Evolutionary conservation across 768 basidiomycete genomes (phyloP), one percentile per base, ranked within the genome.

Genomic region (Stropharia rugosoannulata): DNA sequence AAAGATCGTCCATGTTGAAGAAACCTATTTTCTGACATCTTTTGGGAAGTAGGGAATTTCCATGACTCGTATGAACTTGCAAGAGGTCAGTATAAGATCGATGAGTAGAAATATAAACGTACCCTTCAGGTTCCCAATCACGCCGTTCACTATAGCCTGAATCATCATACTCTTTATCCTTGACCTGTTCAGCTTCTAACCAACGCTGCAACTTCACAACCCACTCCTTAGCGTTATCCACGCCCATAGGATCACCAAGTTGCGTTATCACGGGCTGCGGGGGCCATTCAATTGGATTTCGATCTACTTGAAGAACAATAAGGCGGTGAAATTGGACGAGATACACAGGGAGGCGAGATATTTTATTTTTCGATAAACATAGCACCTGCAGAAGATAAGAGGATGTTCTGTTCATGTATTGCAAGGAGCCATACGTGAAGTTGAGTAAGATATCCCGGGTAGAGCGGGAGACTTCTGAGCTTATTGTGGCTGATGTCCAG

Each of bases 221-320:
- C 88, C 93, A 94, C 41, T 84, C 80, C 66, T 80, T 81, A 77
- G 86, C 82, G 15, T 75, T 75, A 48, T 82, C 77, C 32, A 75
- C 69, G 55, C 80, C 77, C 45, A 80, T 73, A 15, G 68, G 59
- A 25, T 78, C 75, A 42, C 67, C 72, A 10, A 72, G 67, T 15
- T 68, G 64, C 42, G 80, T 79, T 66, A 87, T 66, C 12, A 89
- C 73, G 46, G 74, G 55, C 58, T 75, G 80, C 6, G 92, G 89
- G 0, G 96, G 96, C 93, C 95, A 98, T 70, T 94, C 89, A 38
- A 97, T 80, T 3, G 95, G 95, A 66, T 99, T 98, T 59, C 88
- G 85, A 60, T 96, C 95, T 8, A 91, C 75, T 70, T 92, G 92
- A 62, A 98, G 77, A 32, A 97, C 80, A 45, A 85, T 84, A 39